Conservation (phyloP, 164 flowering plant genomes). For the Brasenia schreberi region DNA sequence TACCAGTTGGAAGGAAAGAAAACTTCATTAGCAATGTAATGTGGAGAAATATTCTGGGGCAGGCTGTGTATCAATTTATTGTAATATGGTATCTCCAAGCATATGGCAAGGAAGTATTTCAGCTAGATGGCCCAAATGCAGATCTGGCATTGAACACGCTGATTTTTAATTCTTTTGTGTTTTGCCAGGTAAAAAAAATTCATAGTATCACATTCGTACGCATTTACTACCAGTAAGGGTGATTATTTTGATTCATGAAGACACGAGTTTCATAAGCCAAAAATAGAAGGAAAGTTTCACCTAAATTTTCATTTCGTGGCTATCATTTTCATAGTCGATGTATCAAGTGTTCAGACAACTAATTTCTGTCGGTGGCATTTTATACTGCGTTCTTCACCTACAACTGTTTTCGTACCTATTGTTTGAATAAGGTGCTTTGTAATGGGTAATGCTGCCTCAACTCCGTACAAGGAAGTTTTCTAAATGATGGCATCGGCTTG, state of each 20-base stretch:
- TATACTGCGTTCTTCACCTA: neutral
- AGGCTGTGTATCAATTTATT: slow-evolving; percentile 71
- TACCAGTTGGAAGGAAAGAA: slow-evolving; percentile 89
- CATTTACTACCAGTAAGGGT: neutral
- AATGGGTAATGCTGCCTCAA: neutral
- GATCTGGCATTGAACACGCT: slow-evolving; percentile 66
- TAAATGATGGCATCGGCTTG: neutral
- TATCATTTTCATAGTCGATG: no score
- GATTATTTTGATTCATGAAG: neutral
- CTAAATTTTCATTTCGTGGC: no score
- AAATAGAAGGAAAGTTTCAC: neutral
- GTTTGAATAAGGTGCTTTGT: neutral
- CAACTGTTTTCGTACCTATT: neutral
- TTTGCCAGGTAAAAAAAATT: slow-evolving; percentile 59
- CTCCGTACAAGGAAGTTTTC: neutral
- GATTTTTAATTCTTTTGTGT: slow-evolving; percentile 84
- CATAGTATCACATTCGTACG: neutral
- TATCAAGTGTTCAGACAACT: neutral
- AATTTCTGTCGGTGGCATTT: neutral
- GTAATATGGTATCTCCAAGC: slow-evolving; percentile 81
- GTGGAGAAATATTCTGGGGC: slow-evolving; percentile 96
- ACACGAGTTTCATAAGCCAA: neutral
- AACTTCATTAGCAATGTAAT: slow-evolving; percentile 79
- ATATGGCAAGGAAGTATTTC: slow-evolving; percentile 47
- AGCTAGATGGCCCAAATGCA: slow-evolving; percentile 50